Evolutionary conservation across 2,329 filamentous ascomycete species (phyloP).

Genomic region (Ceratocystis cubensis): DNA sequence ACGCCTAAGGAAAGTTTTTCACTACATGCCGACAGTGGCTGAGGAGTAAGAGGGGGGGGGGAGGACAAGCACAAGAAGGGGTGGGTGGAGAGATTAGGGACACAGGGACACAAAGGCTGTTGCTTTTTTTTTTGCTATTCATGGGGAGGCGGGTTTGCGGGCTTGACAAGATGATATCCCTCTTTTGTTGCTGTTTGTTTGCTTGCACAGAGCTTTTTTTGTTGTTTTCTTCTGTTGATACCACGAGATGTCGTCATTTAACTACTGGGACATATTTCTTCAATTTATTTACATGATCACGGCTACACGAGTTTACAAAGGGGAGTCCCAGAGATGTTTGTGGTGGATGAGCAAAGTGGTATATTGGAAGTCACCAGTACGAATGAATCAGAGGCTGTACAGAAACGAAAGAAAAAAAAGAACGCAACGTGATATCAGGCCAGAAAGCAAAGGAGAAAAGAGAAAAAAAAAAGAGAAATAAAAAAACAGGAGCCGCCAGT

Average conservation of each 20-base stretch:
- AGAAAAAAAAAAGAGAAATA: no score
- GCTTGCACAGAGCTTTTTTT: not conserved
- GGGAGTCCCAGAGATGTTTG: no score
- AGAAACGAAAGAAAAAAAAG: slow-evolving; percentile 1
- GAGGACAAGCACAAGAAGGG: not conserved
- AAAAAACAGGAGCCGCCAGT: not conserved
- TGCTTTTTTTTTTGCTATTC: not conserved
- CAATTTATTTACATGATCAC: not conserved
- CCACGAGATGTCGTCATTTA: slow-evolving; percentile 1
- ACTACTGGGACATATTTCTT: not conserved
- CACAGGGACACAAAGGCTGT: not conserved
- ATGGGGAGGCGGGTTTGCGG: not conserved
- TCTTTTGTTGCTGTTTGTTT: not conserved
- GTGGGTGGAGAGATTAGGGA: not conserved
- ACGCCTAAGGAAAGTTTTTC: not conserved
- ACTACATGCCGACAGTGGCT: slow-evolving; percentile 1
- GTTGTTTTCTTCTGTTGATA: not conserved
- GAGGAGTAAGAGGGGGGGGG: not conserved
- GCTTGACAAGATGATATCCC: slow-evolving; percentile 4
- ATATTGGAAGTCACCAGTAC: not conserved
- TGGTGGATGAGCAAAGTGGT: not conserved
- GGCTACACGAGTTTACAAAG: not conserved
- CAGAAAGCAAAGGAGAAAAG: not conserved
- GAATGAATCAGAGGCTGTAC: not conserved
- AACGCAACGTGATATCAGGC: slow-evolving; percentile 1